phyloP scores from a whole-genome alignment of 2,329 filamentous ascomycete genomes.

The Alternaria sp. region DNA sequence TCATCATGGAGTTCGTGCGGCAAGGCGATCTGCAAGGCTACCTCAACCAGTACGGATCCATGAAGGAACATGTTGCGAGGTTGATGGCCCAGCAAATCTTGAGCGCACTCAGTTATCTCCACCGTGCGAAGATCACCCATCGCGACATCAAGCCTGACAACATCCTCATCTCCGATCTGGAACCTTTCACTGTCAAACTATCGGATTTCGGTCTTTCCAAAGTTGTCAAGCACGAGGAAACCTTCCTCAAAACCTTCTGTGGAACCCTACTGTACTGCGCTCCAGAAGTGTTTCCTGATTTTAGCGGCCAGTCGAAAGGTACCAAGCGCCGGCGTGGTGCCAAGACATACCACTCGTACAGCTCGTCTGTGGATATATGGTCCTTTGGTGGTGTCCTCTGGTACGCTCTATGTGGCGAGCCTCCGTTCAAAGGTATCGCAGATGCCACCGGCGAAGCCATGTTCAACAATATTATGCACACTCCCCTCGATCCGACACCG shows the following conservation, averaged over 20 bases:
- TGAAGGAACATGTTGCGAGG: constrained; percentile 75
- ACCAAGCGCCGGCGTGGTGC: constrained; percentile 69
- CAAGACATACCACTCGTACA: constrained; percentile 71
- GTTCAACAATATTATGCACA: constrained; percentile 86
- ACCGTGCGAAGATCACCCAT: constrained; percentile 89
- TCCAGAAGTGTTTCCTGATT: constrained; percentile 92
- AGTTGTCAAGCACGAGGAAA: constrained; percentile 87
- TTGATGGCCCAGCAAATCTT: constrained; percentile 79
- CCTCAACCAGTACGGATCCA: constrained; percentile 67
- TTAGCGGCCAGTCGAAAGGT: constrained; percentile 70
- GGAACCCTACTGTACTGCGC: constrained; percentile 96
- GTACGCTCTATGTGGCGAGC: constrained; percentile 79
- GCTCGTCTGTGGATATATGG: constrained; percentile 94
- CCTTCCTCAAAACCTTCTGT: constrained; percentile 95
- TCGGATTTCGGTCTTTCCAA: constrained; percentile 98
- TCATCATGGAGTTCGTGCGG: constrained; percentile 95
- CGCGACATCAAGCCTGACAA: constrained; percentile 99
- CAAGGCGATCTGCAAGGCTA: constrained; percentile 83
- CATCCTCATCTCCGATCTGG: constrained; percentile 79
- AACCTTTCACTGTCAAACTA: constrained; percentile 85
- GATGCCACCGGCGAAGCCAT: constrained; percentile 82
- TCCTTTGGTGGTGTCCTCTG: constrained; percentile 93
- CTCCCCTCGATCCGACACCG: constrained; percentile 71
- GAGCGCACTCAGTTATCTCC: constrained; percentile 84
- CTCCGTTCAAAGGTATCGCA: constrained; percentile 81